A percentile compares a stretch with the other conserved stretches of the same genome.
These are phyloP conservation scores for Salvia sclarea DNA, from an alignment of 305 asterid genomes.

Conservation along the genomic window DNA sequence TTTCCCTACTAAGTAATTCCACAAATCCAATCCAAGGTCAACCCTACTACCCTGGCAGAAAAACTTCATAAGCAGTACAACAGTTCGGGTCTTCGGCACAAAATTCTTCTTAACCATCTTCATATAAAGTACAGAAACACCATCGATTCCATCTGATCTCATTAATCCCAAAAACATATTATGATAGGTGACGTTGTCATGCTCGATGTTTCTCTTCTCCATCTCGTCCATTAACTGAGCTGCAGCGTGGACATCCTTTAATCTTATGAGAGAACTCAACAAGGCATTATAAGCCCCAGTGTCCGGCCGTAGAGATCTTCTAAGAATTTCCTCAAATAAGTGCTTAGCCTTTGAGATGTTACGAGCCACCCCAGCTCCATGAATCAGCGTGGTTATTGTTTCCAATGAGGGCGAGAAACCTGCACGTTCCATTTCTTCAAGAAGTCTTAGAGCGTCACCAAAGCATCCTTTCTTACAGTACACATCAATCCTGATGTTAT, in stretches of 20 bases:
- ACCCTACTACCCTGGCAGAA: slow-evolving; percentile 64
- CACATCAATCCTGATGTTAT: slow-evolving; percentile 69
- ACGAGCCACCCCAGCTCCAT: slow-evolving; percentile 88
- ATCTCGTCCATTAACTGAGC: slow-evolving; percentile 63
- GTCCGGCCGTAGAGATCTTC: slow-evolving; percentile 59
- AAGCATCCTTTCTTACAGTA: slow-evolving; percentile 75
- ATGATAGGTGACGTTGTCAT: slow-evolving; percentile 74
- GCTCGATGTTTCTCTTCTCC: slow-evolving; percentile 54
- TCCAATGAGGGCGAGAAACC: slow-evolving; percentile 59
- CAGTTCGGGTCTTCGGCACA: slow-evolving; percentile 68
- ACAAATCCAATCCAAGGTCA: slow-evolving; percentile 71
- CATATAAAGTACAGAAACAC: slow-evolving; percentile 54
- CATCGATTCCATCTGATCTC: slow-evolving; percentile 52
- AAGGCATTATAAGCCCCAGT: slow-evolving; percentile 78
- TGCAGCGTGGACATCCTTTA: slow-evolving; percentile 63
- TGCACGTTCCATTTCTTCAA: slow-evolving; percentile 72
- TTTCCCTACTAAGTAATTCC: slow-evolving; percentile 68
- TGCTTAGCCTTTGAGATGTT: slow-evolving; percentile 61
- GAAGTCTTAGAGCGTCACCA: slow-evolving; percentile 76
- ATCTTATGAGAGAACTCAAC: slow-evolving; percentile 61
- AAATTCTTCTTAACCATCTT: slow-evolving; percentile 62
- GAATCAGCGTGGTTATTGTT: slow-evolving; percentile 82
- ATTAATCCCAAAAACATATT: slow-evolving; percentile 73
- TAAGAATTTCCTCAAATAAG: slow-evolving; percentile 55
- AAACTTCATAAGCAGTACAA: slow-evolving; percentile 74